These are phyloP conservation scores for Calonectria honghensis DNA, from an alignment of 2,329 filamentous ascomycete species.

Conservation along the genomic window DNA sequence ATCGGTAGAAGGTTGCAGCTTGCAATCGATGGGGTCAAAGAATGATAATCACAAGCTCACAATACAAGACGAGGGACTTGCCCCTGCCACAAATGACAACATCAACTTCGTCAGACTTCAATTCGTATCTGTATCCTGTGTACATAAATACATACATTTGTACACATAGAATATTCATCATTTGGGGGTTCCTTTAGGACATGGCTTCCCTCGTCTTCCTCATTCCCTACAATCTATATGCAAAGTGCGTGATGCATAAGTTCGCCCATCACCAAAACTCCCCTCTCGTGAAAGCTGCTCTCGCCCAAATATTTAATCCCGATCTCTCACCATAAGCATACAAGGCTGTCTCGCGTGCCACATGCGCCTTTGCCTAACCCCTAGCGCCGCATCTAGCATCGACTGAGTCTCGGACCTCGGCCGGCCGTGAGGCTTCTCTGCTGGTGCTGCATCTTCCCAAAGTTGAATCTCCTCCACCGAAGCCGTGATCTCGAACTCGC, in stretches of 20 bases:
- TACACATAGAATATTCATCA: constrained; percentile 36
- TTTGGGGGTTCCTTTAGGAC: constrained; percentile 37
- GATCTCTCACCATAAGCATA: constrained; percentile 72
- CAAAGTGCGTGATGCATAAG: constrained; percentile 13
- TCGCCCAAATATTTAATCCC: constrained; percentile 43
- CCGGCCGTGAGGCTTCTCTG: constrained; percentile 56
- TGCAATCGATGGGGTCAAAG: background rate
- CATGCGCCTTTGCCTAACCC: constrained; percentile 76
- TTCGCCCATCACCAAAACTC: constrained; percentile 32
- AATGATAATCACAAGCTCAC: background rate
- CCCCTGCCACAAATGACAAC: background rate
- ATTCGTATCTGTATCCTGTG: constrained; percentile 26
- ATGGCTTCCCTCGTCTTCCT: constrained; percentile 17
- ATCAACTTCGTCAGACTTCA: constrained; percentile 20
- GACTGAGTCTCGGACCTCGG: constrained; percentile 72
- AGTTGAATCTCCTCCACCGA: constrained; percentile 87
- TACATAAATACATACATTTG: constrained; percentile 13
- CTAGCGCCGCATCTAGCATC: constrained; percentile 76
- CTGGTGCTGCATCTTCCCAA: constrained; percentile 61
- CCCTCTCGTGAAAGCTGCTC: constrained; percentile 19
- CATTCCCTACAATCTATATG: constrained; percentile 40
- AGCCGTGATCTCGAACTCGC: constrained; percentile 88
- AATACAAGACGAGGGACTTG: background rate
- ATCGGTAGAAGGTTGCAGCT: too few relatives aligned
- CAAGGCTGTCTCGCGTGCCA: constrained; percentile 79